Evolutionary conservation across 768 basidiomycete species (phyloP).

Genomic region (Amanita molliuscula): DNA sequence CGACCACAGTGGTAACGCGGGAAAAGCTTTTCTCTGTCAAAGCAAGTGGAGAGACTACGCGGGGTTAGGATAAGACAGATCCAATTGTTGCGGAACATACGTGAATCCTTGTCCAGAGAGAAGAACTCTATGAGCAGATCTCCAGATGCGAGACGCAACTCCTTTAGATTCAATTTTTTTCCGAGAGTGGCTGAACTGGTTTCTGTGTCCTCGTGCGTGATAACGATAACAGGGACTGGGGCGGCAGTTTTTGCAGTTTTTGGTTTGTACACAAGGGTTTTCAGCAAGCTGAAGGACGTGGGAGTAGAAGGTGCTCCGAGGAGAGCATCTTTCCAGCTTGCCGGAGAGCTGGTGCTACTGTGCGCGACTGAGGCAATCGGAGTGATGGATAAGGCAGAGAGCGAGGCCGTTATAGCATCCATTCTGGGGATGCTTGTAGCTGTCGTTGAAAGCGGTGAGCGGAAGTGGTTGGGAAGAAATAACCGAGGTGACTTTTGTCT

Average conservation of each 20-base stretch:
- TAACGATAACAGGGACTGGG: slow-evolving; percentile 77
- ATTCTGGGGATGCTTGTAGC: slow-evolving; percentile 16
- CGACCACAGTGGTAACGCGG: slow-evolving; percentile 66
- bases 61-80: not conserved
- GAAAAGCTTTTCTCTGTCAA: slow-evolving; percentile 57
- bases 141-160: slow-evolving; percentile 75
- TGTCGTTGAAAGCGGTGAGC: not conserved
- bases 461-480: not conserved
- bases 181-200: slow-evolving; percentile 68
- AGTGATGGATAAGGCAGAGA: slow-evolving; percentile 45
- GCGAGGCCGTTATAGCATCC: slow-evolving; percentile 28
- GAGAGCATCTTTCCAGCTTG: slow-evolving; percentile 69
- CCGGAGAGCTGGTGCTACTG: slow-evolving; percentile 53
- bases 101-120: slow-evolving; percentile 71
- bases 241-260: slow-evolving; percentile 87
- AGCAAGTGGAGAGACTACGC: slow-evolving; percentile 74
- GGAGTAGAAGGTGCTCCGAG: slow-evolving; percentile 40
- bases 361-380: slow-evolving; percentile 47
- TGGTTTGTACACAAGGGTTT: slow-evolving; percentile 91
- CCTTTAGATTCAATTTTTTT: slow-evolving; percentile 78
- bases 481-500: not conserved
- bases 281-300: slow-evolving; percentile 60
- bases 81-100: slow-evolving; percentile 35
- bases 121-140: slow-evolving; percentile 85
- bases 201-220: slow-evolving; percentile 81